Conservation (phyloP, 805 yeast genomes). For the Suhomyces xylopsoci region DNA sequence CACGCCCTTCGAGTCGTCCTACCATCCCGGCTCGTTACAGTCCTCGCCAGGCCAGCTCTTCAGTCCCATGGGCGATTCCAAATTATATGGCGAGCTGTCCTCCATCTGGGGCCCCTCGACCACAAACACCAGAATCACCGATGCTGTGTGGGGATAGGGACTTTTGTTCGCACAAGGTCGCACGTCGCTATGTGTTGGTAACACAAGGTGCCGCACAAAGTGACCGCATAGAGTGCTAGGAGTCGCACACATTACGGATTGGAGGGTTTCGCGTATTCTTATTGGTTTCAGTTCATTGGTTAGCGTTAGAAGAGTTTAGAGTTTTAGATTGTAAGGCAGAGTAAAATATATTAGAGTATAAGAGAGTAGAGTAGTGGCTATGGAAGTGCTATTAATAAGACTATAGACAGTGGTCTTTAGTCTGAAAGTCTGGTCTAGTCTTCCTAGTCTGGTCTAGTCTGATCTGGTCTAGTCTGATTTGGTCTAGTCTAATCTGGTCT, state of each 20-base stretch:
- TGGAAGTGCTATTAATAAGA: no score
- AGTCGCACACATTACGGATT: neutral
- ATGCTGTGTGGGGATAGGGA: slow-evolving; percentile 31
- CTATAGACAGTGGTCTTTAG: no score
- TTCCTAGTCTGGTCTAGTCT: no score
- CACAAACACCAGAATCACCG: slow-evolving; percentile 11
- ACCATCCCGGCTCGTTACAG: neutral
- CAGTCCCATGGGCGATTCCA: slow-evolving; percentile 4
- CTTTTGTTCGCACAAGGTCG: neutral
- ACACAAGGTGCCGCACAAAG: no score
- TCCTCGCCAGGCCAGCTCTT: neutral
- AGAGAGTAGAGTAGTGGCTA: no score
- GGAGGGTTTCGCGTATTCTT: neutral
- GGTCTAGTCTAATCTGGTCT: no score
- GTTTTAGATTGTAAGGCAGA: no score
- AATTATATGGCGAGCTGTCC: neutral
- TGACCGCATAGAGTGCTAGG: no score
- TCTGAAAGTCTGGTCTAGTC: no score
- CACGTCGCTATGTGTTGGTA: no score
- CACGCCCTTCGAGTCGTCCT: slow-evolving; percentile 14
- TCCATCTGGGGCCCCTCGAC: slow-evolving; percentile 22
- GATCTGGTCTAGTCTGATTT: no score
- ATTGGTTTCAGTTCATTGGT: neutral
- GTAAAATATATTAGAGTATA: no score
- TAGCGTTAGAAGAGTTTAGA: neutral